phyloP scores from a whole-genome alignment of 139 green algal genomes.

The Chlorella sp. region DNA sequence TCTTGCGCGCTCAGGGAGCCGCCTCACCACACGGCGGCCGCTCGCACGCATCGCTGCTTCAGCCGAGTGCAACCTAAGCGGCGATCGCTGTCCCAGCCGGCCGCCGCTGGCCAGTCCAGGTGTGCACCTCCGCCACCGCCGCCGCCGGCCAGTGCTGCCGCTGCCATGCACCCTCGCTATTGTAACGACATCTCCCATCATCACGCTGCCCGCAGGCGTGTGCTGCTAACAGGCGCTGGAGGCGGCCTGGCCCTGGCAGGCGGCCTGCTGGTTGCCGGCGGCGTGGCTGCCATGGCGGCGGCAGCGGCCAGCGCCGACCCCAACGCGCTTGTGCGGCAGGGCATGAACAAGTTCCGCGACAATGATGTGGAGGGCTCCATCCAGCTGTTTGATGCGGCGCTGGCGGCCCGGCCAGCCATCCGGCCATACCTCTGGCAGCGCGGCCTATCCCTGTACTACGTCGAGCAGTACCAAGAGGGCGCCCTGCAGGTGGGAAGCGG shows the following conservation, averaged over 20 bases:
- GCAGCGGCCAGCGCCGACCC: not conserved
- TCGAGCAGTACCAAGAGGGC: slow-evolving; percentile 61
- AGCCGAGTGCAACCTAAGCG: too few relatives aligned
- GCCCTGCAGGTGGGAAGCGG: slow-evolving; percentile 58
- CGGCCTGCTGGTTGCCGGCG: too few relatives aligned
- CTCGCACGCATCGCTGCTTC: too few relatives aligned
- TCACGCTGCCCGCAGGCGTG: slow-evolving; percentile 2
- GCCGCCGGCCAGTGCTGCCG: too few relatives aligned
- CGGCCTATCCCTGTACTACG: slow-evolving; percentile 83
- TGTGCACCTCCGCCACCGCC: too few relatives aligned
- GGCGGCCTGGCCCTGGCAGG: slow-evolving; percentile 10
- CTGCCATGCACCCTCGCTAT: too few relatives aligned
- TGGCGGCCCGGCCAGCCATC: slow-evolving; percentile 49
- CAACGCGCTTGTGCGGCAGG: slow-evolving; percentile 6
- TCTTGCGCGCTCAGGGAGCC: too few relatives aligned
- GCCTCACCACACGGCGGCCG: too few relatives aligned
- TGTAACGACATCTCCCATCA: too few relatives aligned
- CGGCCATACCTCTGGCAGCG: slow-evolving; percentile 59
- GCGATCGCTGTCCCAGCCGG: too few relatives aligned
- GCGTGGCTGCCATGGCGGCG: not conserved
- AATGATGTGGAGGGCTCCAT: slow-evolving; percentile 66
- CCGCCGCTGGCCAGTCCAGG: too few relatives aligned
- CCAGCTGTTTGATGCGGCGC: slow-evolving; percentile 66
- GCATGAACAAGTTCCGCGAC: slow-evolving; percentile 24
- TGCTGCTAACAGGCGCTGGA: not conserved